Base-by-base conservation (phyloP, 768 basidiomycete species). In the Rhizopogon rudus region DNA sequence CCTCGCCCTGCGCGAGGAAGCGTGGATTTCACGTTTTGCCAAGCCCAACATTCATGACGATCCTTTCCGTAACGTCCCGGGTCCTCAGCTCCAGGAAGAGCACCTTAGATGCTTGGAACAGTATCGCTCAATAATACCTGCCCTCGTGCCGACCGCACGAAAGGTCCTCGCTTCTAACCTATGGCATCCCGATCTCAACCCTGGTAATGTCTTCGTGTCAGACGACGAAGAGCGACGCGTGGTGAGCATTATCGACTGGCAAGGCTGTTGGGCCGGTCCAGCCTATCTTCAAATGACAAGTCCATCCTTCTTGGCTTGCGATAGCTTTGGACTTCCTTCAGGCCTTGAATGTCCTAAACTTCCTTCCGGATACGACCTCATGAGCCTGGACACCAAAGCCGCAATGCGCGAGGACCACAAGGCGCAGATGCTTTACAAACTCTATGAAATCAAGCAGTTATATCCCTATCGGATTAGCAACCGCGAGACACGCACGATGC, bases 221-320 rank as follows among this genome's bases (percentile, higher is more conserved):
- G 48, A 58, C 20, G 57, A 58, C 29, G 54, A 55, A 1, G 58
- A 60, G 25, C 54, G 55, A 37, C 57, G 54, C 25, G 53, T 67
- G 22, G 62, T 60, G 16, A 57, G 60, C 33, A 60, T 71, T 54
- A 66, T 69, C 33, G 69, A 67, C 53, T 70, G 69, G 69, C 70
- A 71, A 53, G 60, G 61, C 4, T 58, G 54, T 48, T 58, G 57
- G 57, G 57, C 57, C 8, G 57, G 57, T 44, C 58, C 58, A 17
- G 58, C 58, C 3, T 60, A 60, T 37, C 57, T 60, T 10, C 58
- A 60, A 25, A 58, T 60, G 57, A 54, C 44, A 4, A 51, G 52
- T 28, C 58, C 58, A 33, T 51, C 57, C n/a, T 60, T 60, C 40
- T 29, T 60, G 20, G 44, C 48, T 17, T 56, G 48, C 37, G 44